Base-by-base conservation (phyloP, 2,329 filamentous ascomycete genomes). In the Aspergillus ibericus region DNA sequence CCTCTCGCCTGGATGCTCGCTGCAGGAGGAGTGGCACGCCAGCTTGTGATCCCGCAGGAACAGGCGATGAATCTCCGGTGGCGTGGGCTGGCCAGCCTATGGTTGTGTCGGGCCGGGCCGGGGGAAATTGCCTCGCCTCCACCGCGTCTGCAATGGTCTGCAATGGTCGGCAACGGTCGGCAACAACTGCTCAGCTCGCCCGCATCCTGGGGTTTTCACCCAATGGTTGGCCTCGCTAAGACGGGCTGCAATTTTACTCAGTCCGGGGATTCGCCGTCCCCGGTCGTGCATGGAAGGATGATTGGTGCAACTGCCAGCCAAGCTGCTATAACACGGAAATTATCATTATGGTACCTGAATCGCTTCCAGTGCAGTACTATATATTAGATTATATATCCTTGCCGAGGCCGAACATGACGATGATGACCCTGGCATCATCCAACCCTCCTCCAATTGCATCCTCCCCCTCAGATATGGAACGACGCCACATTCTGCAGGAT, bases 401-500 rank as follows among this genome's bases (percentile, higher is more conserved):
- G 15, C 44, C 44, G 44, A 48, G 44, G 44, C 44, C 4, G 8
- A 6, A 48, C 44, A 47, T 18, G 13, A 47, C 22, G 13, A 42
- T 8, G 13, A 42, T 3, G 16, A 13, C 5, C 22, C 25, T 47
- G 13, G 7, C 44, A 3, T 48, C 44, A n/a, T n/a, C 25, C 15
- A 15, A 48, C n/a, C 44, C 15, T n/a, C 44, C 44, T 5, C 25
- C 44, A 29, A 48, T 25, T 6, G 20, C 42, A 47, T 47, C 42
- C 3, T 22, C 3, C 27, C 29, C 42, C 27, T 32, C 42, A 72
- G 35, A 72, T 68, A 59, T 69, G 60, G 42, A 71, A 66, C 1
- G 65, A 58, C 10, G 61, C 60, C 29, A 61, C 48, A 53, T 71
- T 64, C 15, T 60, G 35, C 35, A 59, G 3, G 13, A 85, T 56